phyloP scores from a whole-genome alignment of 1,284 basidiomycete species.

The Sphaerobolus stellatus region DNA sequence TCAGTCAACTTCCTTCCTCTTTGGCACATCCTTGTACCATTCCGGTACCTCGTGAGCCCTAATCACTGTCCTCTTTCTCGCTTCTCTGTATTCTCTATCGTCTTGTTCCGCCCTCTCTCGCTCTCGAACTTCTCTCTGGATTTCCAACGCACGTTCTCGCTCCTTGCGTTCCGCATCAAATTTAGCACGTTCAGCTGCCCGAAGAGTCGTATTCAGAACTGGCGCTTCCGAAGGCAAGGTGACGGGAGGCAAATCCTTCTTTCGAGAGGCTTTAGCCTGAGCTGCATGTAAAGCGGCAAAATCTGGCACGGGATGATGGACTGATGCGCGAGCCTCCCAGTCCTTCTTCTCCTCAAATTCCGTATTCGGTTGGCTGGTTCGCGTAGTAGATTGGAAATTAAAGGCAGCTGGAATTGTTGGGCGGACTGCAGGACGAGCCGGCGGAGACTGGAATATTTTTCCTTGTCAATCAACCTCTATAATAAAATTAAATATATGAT shows the following conservation, averaged over 20 bases:
- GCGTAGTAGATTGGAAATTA: constrained; percentile 47
- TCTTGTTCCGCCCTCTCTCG: constrained; percentile 48
- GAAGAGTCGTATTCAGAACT: constrained; percentile 49
- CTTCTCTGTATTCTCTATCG: constrained; percentile 53
- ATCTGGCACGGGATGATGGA: constrained; percentile 44
- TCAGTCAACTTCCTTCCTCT: constrained; percentile 25
- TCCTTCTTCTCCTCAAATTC: constrained; percentile 27
- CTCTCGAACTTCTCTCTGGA: constrained; percentile 43
- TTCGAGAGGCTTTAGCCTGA: constrained; percentile 38
- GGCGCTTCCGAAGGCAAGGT: constrained; percentile 39
- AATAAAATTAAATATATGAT: background rate
- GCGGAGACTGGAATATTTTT: background rate
- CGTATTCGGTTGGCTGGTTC: constrained; percentile 39
- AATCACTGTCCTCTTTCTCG: constrained; percentile 61
- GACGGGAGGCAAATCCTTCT: constrained; percentile 46
- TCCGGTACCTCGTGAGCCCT: constrained; percentile 69
- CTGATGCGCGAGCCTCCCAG: constrained; percentile 23
- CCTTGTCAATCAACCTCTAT: constrained; percentile 18
- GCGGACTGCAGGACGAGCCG: constrained; percentile 29
- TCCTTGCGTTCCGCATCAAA: constrained; percentile 58
- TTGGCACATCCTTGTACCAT: constrained; percentile 67
- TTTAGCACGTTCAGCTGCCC: constrained; percentile 58
- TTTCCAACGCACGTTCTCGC: constrained; percentile 48
- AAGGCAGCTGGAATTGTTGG: constrained; percentile 51
- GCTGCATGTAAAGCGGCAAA: constrained; percentile 54